A percentile compares a stretch with the other conserved stretches of the same genome.
Conservation (phyloP, 192 early-diverging fungal species). For the Coemansia asiatica region DNA sequence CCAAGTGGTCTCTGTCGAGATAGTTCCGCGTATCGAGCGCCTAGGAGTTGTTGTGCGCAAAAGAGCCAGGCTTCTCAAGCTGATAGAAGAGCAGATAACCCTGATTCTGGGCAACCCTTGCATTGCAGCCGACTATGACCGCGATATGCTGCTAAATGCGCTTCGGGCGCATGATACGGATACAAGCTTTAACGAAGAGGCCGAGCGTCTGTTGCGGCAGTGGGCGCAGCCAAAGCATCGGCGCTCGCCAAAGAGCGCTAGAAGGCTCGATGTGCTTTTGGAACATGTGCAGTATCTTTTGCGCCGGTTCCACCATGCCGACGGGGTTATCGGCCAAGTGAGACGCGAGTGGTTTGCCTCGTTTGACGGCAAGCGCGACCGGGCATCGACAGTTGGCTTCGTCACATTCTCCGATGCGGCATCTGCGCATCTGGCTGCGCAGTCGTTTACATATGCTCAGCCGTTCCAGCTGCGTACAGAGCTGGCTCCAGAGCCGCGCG, state of each 20-base stretch:
- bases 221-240: conserved; percentile 37
- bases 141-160: conserved; percentile 32
- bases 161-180: conserved; percentile 16
- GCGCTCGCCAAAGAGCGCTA: conserved; percentile 7
- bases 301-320: conserved; percentile 60
- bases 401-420: conserved; percentile 43
- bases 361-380: conserved; percentile 35
- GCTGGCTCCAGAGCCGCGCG: conserved; percentile 49
- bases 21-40: conserved; percentile 56
- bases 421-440: conserved; percentile 46
- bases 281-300: conserved; percentile 60
- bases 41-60: conserved; percentile 61
- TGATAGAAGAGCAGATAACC: conserved; percentile 59
- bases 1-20: conserved; percentile 62
- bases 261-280: conserved; percentile 17
- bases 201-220: conserved; percentile 16
- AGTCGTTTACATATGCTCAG: conserved; percentile 46
- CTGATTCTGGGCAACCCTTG: conserved; percentile 73
- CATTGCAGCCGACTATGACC: conserved; percentile 61
- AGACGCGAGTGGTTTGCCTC: conserved; percentile 44
- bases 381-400: conserved; percentile 45
- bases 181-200: conserved; percentile 9
- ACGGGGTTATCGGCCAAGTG: conserved; percentile 56
- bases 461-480: conserved; percentile 49
- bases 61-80: conserved; percentile 55